phyloP scores from a whole-genome alignment of 2,329 filamentous ascomycete species.

The Botrytis tulipae region DNA sequence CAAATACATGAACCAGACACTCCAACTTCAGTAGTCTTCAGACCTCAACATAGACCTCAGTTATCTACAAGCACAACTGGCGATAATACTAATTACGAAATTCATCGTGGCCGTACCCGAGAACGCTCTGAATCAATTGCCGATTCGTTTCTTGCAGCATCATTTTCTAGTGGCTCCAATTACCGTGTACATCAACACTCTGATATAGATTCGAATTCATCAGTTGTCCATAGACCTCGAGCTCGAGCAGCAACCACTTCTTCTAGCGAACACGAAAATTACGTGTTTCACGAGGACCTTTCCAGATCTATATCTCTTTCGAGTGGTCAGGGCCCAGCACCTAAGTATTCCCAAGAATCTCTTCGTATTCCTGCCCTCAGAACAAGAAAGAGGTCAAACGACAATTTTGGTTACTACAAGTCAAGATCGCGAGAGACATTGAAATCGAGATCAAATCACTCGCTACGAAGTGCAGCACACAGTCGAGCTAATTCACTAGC shows the following conservation, averaged over 20 bases:
- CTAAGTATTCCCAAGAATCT: slow-evolving; percentile 60
- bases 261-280: slow-evolving; percentile 46
- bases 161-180: slow-evolving; percentile 42
- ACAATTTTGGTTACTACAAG: slow-evolving; percentile 50
- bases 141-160: slow-evolving; percentile 22
- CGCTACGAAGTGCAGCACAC: slow-evolving; percentile 38
- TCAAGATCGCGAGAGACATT: slow-evolving; percentile 54
- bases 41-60: slow-evolving; percentile 14
- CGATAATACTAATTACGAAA: slow-evolving; percentile 17
- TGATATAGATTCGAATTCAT: slow-evolving; percentile 41
- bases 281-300: slow-evolving; percentile 50
- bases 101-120: slow-evolving; percentile 6
- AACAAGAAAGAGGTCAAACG: slow-evolving; percentile 49
- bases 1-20: slow-evolving; percentile 20
- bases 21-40: slow-evolving; percentile 16
- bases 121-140: slow-evolving; percentile 14
- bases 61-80: slow-evolving; percentile 20
- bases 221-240: slow-evolving; percentile 38
- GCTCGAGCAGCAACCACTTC: slow-evolving; percentile 27
- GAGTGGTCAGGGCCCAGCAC: slow-evolving; percentile 31
- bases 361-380: slow-evolving; percentile 56
- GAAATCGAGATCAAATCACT: slow-evolving; percentile 21
- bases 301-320: slow-evolving; percentile 42
- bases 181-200: slow-evolving; percentile 52
- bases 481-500: slow-evolving; percentile 51